Conservation (phyloP, 1,284 basidiomycete genomes). For the Fistulinella staudtii region DNA sequence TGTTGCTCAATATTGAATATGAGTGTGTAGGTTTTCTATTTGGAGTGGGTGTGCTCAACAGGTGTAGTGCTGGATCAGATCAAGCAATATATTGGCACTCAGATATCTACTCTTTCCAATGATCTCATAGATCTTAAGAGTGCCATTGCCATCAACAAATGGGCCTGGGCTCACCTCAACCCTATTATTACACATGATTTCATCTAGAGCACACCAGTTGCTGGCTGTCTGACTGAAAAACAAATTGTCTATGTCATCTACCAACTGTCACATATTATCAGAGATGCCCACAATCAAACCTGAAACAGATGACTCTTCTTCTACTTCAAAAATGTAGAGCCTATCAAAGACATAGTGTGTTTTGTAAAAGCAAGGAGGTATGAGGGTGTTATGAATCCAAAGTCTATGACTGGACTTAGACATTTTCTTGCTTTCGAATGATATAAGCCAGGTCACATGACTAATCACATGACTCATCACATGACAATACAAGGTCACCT, state of each 20-base stretch:
- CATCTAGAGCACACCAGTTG: constrained; percentile 54
- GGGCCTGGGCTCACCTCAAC: constrained; percentile 37
- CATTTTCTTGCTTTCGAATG: no score
- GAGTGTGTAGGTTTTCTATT: constrained; percentile 36
- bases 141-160: constrained; percentile 53
- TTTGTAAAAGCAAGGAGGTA: no score
- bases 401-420: no score
- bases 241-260: constrained; percentile 71
- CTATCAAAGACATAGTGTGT: no score
- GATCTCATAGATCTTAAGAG: constrained; percentile 90
- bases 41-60: constrained; percentile 8
- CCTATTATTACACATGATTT: constrained; percentile 52
- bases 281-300: constrained; percentile 33
- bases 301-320: no score
- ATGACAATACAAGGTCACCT: no score
- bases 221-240: constrained; percentile 64
- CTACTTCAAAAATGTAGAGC: no score
- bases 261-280: constrained; percentile 61
- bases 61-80: constrained; percentile 90
- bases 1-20: constrained; percentile 97
- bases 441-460: no score
- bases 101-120: constrained; percentile 81
- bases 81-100: constrained; percentile 94
- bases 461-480: no score
- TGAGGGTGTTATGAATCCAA: no score